These are phyloP conservation scores for Delonix regia DNA, from an alignment of 306 rosid genomes.

Conservation along the genomic window DNA sequence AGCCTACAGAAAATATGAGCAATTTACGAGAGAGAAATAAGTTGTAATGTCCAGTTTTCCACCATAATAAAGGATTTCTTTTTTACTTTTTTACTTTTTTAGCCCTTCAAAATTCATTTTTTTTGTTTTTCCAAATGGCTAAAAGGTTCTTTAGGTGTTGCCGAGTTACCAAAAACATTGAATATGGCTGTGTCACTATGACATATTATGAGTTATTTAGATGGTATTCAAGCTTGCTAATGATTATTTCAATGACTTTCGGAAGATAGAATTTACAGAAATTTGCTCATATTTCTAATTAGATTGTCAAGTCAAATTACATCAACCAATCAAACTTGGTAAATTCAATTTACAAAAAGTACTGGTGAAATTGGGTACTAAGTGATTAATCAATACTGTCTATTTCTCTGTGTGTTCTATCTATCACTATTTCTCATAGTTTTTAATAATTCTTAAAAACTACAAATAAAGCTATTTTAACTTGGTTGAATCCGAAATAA, in stretches of 20 bases:
- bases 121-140: not conserved
- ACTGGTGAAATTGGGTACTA: too few relatives aligned
- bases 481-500: too few relatives aligned
- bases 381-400: too few relatives aligned
- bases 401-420: too few relatives aligned
- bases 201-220: not conserved
- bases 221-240: not conserved
- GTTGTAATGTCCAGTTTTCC: slow-evolving; percentile 6
- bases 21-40: not conserved
- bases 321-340: not conserved
- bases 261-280: not conserved
- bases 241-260: not conserved
- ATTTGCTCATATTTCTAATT: too few relatives aligned
- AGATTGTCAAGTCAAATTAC: not conserved
- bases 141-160: not conserved
- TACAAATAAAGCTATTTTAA: too few relatives aligned
- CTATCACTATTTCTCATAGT: not conserved
- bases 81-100: not conserved
- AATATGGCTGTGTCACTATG: not conserved
- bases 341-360: too few relatives aligned
- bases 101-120: not conserved
- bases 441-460: too few relatives aligned
- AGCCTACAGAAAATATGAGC: slow-evolving; percentile 1
- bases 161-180: not conserved
- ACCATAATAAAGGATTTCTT: not conserved